A percentile compares a stretch with the other conserved stretches of the same genome.
These are phyloP conservation scores for Lepiota brunneoincarnata DNA, from an alignment of 768 basidiomycete genomes.

Conservation along the genomic window DNA sequence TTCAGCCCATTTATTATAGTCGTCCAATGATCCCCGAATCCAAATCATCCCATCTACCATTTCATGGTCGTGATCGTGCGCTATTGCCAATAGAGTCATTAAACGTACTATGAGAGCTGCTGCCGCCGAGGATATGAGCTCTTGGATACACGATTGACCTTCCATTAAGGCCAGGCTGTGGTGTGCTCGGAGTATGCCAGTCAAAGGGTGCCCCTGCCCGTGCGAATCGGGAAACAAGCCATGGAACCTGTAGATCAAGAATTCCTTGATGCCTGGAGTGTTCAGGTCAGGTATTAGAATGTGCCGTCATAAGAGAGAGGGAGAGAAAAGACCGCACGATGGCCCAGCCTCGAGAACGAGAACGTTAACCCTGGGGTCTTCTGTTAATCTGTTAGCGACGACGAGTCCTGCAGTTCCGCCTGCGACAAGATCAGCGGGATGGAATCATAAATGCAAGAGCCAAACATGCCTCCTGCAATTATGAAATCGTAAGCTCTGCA, in stretches of 20 bases:
- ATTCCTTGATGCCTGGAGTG: slow-evolving; percentile 16
- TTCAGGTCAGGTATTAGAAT: not conserved
- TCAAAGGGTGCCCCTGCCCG: slow-evolving; percentile 16
- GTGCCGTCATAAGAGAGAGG: too few species aligned
- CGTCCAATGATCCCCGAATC: slow-evolving; percentile 21
- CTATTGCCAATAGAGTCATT: not conserved
- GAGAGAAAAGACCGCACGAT: slow-evolving; percentile 16
- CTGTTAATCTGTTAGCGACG: slow-evolving; percentile 23
- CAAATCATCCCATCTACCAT: slow-evolving; percentile 21
- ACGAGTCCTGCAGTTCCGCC: slow-evolving; percentile 23
- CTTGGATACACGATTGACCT: slow-evolving; percentile 19
- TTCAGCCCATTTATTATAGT: slow-evolving; percentile 21
- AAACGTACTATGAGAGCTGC: slow-evolving; percentile 20
- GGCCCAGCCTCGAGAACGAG: slow-evolving; percentile 25
- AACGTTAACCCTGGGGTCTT: slow-evolving; percentile 20
- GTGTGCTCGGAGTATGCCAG: slow-evolving; percentile 27
- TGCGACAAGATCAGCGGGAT: not conserved
- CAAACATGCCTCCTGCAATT: not conserved
- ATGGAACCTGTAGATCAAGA: slow-evolving; percentile 15
- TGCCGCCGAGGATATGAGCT: slow-evolving; percentile 25
- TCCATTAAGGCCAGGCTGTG: slow-evolving; percentile 21
- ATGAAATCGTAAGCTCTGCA: not conserved
- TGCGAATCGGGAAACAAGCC: slow-evolving; percentile 1
- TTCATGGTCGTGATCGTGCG: not conserved
- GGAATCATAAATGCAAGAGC: too few species aligned